Percentiles rank a stretch among this genome's conserved stretches.
Conservation (phyloP, 2,329 filamentous ascomycete species). For the Talaromyces rugulosus region DNA sequence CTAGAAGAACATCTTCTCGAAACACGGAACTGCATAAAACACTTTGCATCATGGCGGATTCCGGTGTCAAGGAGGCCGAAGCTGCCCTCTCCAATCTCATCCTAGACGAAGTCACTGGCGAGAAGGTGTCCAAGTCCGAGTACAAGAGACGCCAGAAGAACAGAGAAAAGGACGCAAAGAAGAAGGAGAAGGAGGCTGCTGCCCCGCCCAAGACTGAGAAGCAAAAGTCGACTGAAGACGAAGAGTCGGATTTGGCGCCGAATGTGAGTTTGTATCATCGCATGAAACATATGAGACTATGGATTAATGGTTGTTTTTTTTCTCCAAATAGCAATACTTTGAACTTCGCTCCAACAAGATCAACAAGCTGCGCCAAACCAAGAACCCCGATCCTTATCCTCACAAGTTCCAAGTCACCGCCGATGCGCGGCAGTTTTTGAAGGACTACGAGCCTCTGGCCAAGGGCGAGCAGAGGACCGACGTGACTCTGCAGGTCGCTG, state of each 20-base stretch:
- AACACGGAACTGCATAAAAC: not conserved
- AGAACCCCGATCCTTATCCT: conserved; percentile 80
- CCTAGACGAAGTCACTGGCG: conserved; percentile 89
- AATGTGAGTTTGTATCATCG: conserved; percentile 51
- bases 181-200: conserved; percentile 76
- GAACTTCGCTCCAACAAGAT: conserved; percentile 86
- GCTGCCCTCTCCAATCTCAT: conserved; percentile 65
- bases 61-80: conserved; percentile 43
- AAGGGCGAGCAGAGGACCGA: conserved; percentile 80
- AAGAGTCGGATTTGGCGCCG: conserved; percentile 68
- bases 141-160: conserved; percentile 96
- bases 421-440: conserved; percentile 73
- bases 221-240: conserved; percentile 57
- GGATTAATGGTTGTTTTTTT: not conserved
- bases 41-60: conserved; percentile 33
- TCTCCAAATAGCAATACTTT: conserved; percentile 70
- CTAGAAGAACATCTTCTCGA: not conserved
- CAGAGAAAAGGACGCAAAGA: conserved; percentile 80
- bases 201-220: conserved; percentile 58
- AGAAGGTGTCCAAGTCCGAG: conserved; percentile 77
- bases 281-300: too few species aligned
- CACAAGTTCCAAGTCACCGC: conserved; percentile 90
- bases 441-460: conserved; percentile 72
- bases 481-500: conserved; percentile 71
- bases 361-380: conserved; percentile 68